Percentiles rank a stretch among this genome's conserved stretches.
These are phyloP conservation scores for Monosporascus sp. DNA, from an alignment of 2,329 filamentous ascomycete species.

Conservation along the genomic window DNA sequence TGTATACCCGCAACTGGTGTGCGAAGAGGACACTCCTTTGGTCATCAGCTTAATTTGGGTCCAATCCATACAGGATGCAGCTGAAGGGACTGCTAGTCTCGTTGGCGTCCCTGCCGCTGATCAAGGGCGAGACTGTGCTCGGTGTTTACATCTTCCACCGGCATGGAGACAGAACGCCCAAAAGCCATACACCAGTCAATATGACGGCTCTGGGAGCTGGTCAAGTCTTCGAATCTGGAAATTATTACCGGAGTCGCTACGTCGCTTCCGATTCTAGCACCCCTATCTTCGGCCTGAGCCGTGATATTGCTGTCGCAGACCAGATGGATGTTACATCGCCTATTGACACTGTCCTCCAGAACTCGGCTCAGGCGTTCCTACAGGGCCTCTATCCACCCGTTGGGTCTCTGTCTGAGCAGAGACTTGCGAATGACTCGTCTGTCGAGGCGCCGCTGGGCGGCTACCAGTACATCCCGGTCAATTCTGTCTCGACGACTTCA, in stretches of 20 bases:
- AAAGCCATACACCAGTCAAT: constrained; percentile 64
- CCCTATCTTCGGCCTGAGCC: constrained; percentile 62
- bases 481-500: constrained; percentile 50
- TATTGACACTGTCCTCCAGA: constrained; percentile 71
- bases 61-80: constrained; percentile 28
- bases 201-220: constrained; percentile 77
- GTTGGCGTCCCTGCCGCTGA: constrained; percentile 32
- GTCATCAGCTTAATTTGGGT: neutral
- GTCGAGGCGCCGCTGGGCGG: constrained; percentile 68
- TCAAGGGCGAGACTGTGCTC: constrained; percentile 61
- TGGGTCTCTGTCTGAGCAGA: constrained; percentile 49
- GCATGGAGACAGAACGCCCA: constrained; percentile 84
- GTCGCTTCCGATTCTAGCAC: constrained; percentile 54
- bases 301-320: constrained; percentile 59
- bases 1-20: no score
- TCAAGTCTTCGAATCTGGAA: constrained; percentile 67
- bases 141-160: constrained; percentile 85
- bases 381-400: constrained; percentile 85
- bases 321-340: constrained; percentile 73
- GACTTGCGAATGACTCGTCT: constrained; percentile 64
- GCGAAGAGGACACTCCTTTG: no score
- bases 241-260: constrained; percentile 74
- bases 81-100: constrained; percentile 37
- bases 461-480: constrained; percentile 79
- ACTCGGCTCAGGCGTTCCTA: constrained; percentile 73